Conservation (phyloP, 108 stramenopile species). For the Skeletonema potamos region DNA sequence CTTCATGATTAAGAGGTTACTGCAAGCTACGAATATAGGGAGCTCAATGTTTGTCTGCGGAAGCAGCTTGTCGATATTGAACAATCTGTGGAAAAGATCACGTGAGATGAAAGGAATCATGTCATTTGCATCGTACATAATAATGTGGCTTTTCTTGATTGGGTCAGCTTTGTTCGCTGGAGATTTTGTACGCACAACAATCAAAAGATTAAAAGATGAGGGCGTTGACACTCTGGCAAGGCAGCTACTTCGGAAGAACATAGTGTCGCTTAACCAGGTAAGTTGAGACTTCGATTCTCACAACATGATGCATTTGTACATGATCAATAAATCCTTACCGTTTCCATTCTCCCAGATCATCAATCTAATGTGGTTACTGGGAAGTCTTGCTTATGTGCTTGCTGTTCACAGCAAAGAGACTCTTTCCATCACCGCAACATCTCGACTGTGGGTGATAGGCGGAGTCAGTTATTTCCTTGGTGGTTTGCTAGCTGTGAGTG, state of each 20-base stretch:
- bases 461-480: slow-evolving; percentile 15
- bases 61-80: slow-evolving; percentile 11
- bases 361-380: slow-evolving; percentile 8
- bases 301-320: too few relatives aligned
- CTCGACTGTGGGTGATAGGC: background rate
- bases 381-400: slow-evolving; percentile 12
- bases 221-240: background rate
- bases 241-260: background rate
- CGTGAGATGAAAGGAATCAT: background rate
- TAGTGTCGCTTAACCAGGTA: background rate
- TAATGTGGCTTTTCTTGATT: slow-evolving; percentile 6
- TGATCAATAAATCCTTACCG: background rate
- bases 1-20: slow-evolving; percentile 3
- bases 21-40: background rate
- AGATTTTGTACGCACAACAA: background rate
- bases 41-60: slow-evolving; percentile 8
- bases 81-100: slow-evolving; percentile 7
- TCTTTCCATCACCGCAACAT: background rate
- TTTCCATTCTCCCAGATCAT: background rate
- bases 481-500: slow-evolving; percentile 19
- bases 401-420: background rate
- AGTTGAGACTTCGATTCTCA: background rate
- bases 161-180: slow-evolving; percentile 4
- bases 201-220: background rate
- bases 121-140: background rate